phyloP scores from a whole-genome alignment of 2,329 filamentous ascomycete species.

The Fusarium dlaminii region DNA sequence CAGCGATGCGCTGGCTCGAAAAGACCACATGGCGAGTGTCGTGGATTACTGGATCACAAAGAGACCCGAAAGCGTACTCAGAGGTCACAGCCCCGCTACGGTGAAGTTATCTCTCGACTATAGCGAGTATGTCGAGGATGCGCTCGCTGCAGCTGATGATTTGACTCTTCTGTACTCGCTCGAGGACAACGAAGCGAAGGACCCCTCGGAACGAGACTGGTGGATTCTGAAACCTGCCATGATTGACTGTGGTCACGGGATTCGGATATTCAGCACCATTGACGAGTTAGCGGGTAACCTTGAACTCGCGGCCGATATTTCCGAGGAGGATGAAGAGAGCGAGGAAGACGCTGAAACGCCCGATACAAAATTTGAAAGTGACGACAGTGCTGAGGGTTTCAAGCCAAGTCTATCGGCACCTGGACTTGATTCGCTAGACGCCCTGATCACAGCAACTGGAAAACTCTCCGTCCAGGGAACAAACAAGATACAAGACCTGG shows the following conservation, averaged over 20 bases:
- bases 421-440: conserved; percentile 44
- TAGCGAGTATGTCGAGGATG: conserved; percentile 51
- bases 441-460: conserved; percentile 44
- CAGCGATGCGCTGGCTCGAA: conserved; percentile 51
- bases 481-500: conserved; percentile 18
- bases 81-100: conserved; percentile 45
- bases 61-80: conserved; percentile 46
- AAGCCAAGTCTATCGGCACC: conserved; percentile 39
- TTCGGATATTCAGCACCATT: conserved; percentile 51
- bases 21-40: conserved; percentile 48
- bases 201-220: conserved; percentile 46
- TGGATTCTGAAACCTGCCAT: conserved; percentile 54
- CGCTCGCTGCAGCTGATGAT: conserved; percentile 50
- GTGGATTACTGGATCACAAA: conserved; percentile 52
- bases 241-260: conserved; percentile 52
- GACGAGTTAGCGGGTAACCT: conserved; percentile 49
- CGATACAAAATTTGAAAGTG: background rate
- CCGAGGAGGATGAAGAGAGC: conserved; percentile 40
- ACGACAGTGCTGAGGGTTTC: conserved; percentile 19
- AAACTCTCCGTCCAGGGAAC: conserved; percentile 22
- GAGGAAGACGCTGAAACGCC: background rate
- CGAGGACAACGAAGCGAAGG: conserved; percentile 46
- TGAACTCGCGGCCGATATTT: conserved; percentile 49
- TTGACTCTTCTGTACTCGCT: conserved; percentile 48
- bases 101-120: conserved; percentile 51